Evolutionary conservation across 2,329 filamentous ascomycete genomes (phyloP).

Genomic region (Fusarium solani-melongenae): DNA sequence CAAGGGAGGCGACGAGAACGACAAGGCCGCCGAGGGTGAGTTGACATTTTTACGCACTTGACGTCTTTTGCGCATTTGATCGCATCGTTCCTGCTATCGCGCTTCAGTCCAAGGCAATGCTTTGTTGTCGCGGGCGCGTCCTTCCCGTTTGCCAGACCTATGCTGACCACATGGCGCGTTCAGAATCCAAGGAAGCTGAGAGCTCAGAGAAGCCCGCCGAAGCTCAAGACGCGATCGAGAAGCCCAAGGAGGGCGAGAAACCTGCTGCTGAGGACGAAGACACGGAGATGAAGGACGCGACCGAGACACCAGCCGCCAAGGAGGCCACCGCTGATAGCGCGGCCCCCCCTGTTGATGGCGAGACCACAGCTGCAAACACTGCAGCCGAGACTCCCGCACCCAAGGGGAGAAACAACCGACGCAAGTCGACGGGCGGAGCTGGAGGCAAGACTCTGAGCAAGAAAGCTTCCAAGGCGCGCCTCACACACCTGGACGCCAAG

Average conservation of each 20-base stretch:
- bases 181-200: conserved; percentile 45
- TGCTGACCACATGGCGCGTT: conserved; percentile 43
- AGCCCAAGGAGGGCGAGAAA: conserved; percentile 41
- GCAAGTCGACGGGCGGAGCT: conserved; percentile 79
- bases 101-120: conserved; percentile 25
- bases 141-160: conserved; percentile 27
- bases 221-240: conserved; percentile 41
- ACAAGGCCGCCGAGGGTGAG: conserved; percentile 48
- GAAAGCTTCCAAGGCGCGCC: conserved; percentile 81
- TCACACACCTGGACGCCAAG: conserved; percentile 81
- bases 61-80: conserved; percentile 13
- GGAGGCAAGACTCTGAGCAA: conserved; percentile 86
- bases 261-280: conserved; percentile 46
- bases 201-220: conserved; percentile 46
- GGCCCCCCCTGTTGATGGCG: conserved; percentile 39
- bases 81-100: conserved; percentile 13
- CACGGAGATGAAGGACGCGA: conserved; percentile 65
- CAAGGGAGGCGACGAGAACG: conserved; percentile 39
- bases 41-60: conserved; percentile 11
- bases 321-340: conserved; percentile 43
- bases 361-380: conserved; percentile 40
- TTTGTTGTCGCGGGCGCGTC: conserved; percentile 32
- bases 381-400: conserved; percentile 44
- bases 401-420: conserved; percentile 63
- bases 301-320: conserved; percentile 45